Percentiles rank a stretch among this genome's conserved stretches.
Evolutionary conservation across 108 stramenopile species (phyloP).

Genomic region (Pinguiococcus pyrenoidosus): DNA sequence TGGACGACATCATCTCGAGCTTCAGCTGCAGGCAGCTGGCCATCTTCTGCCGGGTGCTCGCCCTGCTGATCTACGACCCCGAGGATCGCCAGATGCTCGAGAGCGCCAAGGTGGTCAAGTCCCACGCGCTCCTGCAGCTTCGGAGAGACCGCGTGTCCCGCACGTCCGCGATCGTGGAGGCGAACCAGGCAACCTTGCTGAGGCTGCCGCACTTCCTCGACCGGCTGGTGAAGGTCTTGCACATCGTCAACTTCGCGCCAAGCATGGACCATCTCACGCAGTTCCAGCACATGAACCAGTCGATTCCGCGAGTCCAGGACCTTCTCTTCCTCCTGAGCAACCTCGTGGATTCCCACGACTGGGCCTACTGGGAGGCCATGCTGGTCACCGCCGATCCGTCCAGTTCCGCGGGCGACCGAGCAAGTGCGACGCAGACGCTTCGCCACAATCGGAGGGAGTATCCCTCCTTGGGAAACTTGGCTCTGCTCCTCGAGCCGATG

Average conservation of each 20-base stretch:
- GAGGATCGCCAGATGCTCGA: conserved; percentile 68
- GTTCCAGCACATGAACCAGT: conserved; percentile 49
- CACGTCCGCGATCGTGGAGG: conserved; percentile 42
- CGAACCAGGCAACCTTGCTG: conserved; percentile 59
- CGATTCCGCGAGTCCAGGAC: conserved; percentile 47
- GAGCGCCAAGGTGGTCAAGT: conserved; percentile 36
- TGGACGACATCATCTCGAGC: conserved; percentile 42
- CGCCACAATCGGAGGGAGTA: no score
- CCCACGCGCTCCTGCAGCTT: conserved; percentile 57
- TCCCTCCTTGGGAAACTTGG: no score
- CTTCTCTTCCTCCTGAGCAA: conserved; percentile 45
- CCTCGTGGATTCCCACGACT: conserved; percentile 40
- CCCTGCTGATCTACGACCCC: conserved; percentile 68
- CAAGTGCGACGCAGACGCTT: background rate
- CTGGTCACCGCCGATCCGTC: no score
- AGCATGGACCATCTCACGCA: conserved; percentile 29
- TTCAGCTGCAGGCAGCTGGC: conserved; percentile 61
- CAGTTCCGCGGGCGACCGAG: no score
- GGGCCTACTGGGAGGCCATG: no score
- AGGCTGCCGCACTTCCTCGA: conserved; percentile 42
- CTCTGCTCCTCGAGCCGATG: no score
- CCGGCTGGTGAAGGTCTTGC: conserved; percentile 49
- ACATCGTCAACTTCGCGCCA: conserved; percentile 62
- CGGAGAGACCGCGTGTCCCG: conserved; percentile 54
- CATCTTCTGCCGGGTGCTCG: conserved; percentile 66